These are phyloP conservation scores for Phytophthora palmivora DNA, from an alignment of 352 stramenopile species.

Conservation along the genomic window DNA sequence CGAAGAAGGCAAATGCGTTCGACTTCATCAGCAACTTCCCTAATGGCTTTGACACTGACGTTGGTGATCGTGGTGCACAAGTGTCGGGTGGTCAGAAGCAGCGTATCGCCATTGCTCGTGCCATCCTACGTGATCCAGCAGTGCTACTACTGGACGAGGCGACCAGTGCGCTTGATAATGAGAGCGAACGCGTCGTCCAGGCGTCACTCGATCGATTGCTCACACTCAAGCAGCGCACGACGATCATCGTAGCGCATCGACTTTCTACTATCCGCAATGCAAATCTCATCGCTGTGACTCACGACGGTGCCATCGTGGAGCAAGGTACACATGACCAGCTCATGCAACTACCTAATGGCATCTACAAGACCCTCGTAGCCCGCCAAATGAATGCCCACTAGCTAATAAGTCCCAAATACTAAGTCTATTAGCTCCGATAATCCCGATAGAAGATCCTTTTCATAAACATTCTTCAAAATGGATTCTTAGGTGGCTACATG, in stretches of 20 bases:
- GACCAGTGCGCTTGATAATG: constrained; percentile 45
- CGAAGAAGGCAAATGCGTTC: constrained; percentile 46
- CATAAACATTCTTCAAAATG: too few relatives aligned
- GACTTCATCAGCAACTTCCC: constrained; percentile 48
- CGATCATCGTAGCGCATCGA: constrained; percentile 44
- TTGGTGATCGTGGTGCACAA: constrained; percentile 41
- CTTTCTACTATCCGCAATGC: constrained; percentile 47
- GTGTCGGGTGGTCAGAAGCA: constrained; percentile 49
- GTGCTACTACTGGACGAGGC: constrained; percentile 44
- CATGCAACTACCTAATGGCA: constrained; percentile 50
- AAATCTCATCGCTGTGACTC: constrained; percentile 42
- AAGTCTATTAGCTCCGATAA: too few relatives aligned
- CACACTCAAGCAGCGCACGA: constrained; percentile 42
- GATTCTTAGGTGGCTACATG: too few relatives aligned
- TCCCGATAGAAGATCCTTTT: too few relatives aligned
- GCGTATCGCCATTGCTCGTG: constrained; percentile 44
- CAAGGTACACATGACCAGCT: constrained; percentile 75
- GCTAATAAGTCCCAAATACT: too few relatives aligned
- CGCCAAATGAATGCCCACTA: constrained; percentile 44
- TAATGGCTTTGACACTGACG: constrained; percentile 43
- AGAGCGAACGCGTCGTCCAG: constrained; percentile 46
- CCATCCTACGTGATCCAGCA: constrained; percentile 40
- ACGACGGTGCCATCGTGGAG: constrained; percentile 44
- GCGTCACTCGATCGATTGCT: constrained; percentile 42
- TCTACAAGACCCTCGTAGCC: constrained; percentile 56